phyloP scores from a whole-genome alignment of 169 alveolate species.

The Ichthyophthirius multifiliis region DNA sequence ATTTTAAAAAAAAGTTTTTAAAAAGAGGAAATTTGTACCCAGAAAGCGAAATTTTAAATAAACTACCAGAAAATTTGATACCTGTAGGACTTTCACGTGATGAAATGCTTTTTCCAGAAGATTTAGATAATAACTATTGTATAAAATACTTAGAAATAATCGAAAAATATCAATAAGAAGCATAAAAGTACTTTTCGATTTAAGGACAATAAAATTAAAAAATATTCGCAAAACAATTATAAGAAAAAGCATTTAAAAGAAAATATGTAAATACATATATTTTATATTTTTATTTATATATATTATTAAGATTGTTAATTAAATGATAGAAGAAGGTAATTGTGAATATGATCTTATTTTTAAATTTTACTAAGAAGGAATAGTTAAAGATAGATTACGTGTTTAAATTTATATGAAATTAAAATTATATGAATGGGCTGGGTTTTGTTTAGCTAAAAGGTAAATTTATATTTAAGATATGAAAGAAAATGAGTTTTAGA shows the following conservation, averaged over 20 bases:
- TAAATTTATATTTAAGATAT: background rate
- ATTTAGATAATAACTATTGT: background rate
- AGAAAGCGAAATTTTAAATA: background rate
- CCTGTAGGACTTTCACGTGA: background rate
- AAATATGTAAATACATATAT: background rate
- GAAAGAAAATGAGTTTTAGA: background rate
- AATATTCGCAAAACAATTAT: background rate
- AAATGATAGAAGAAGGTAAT: background rate
- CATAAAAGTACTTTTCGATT: background rate
- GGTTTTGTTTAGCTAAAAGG: background rate
- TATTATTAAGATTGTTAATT: background rate
- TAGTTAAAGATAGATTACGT: background rate
- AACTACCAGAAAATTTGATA: background rate
- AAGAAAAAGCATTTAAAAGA: background rate
- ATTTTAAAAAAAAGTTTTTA: background rate
- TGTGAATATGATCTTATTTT: background rate
- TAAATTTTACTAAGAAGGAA: background rate
- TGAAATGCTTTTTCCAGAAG: background rate
- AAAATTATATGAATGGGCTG: background rate
- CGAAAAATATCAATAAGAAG: background rate
- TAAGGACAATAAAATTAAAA: background rate
- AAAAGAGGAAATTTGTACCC: background rate
- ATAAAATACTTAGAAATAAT: background rate
- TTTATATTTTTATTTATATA: background rate
- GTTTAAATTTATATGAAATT: background rate